phyloP scores from a whole-genome alignment of 2,329 filamentous ascomycete genomes.

The Thermothelomyces thermophilus region DNA sequence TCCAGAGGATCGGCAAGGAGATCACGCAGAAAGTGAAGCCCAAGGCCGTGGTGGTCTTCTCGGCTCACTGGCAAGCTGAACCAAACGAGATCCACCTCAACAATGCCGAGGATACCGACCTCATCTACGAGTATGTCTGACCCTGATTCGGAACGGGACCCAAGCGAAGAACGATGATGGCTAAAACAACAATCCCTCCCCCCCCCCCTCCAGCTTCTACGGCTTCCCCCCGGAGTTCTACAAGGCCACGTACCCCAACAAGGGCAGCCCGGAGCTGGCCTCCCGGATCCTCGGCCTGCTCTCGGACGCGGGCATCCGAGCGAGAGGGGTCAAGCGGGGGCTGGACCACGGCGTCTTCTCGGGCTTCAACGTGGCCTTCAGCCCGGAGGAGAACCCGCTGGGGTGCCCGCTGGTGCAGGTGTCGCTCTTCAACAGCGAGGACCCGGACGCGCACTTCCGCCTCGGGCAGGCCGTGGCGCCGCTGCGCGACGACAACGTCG shows the following conservation, averaged over 20 bases:
- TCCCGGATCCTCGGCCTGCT: constrained; percentile 51
- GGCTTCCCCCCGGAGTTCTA: constrained; percentile 67
- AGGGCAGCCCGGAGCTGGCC: constrained; percentile 54
- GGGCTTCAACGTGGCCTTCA: constrained; percentile 58
- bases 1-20: constrained; percentile 60
- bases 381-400: constrained; percentile 54
- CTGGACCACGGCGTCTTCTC: constrained; percentile 73
- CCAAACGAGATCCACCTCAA: constrained; percentile 57
- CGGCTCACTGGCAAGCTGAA: constrained; percentile 66
- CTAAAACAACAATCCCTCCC: too few relatives aligned
- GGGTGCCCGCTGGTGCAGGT: constrained; percentile 66
- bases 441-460: constrained; percentile 58
- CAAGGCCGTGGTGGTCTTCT: constrained; percentile 67
- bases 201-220: too few relatives aligned
- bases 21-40: constrained; percentile 66
- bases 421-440: constrained; percentile 58
- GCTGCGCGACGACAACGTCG: constrained; percentile 60
- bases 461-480: constrained; percentile 59
- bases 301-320: constrained; percentile 50
- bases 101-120: constrained; percentile 53
- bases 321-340: constrained; percentile 54
- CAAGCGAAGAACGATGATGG: too few relatives aligned
- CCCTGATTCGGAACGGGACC: too few relatives aligned
- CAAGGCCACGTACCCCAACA: constrained; percentile 58
- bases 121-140: constrained; percentile 63